Conservation (phyloP, 2,329 filamentous ascomycete species). For the Corniculantispora saksenae region DNA sequence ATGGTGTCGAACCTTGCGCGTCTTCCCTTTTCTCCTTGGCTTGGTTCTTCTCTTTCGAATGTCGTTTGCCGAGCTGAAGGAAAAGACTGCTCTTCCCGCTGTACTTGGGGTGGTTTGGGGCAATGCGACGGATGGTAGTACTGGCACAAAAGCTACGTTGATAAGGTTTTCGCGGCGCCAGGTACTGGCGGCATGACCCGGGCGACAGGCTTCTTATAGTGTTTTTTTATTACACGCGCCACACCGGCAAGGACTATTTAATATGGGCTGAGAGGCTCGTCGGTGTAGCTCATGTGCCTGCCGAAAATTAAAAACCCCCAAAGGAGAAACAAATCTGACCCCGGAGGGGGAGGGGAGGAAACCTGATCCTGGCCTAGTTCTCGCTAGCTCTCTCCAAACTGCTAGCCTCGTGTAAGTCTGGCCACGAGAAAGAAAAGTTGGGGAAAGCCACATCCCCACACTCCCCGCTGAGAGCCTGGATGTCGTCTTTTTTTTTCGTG, state of each 20-base stretch:
- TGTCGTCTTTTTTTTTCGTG: neutral
- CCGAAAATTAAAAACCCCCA: neutral
- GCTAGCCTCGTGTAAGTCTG: neutral
- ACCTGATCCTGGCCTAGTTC: neutral
- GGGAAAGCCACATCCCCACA: constrained; percentile 13
- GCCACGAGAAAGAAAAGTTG: constrained; percentile 1
- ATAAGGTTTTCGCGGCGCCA: neutral
- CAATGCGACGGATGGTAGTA: neutral
- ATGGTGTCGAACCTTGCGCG: constrained; percentile 33
- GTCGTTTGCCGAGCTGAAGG: neutral
- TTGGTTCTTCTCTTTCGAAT: too few species aligned
- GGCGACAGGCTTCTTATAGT: neutral
- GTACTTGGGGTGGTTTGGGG: neutral
- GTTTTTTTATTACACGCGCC: neutral
- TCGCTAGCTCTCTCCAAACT: neutral
- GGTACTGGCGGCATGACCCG: neutral
- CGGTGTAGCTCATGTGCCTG: neutral
- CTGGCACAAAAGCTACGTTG: neutral
- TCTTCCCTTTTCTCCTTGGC: neutral
- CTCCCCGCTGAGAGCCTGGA: neutral
- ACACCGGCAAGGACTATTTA: neutral
- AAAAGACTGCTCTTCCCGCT: neutral
- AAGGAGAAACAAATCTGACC: neutral
- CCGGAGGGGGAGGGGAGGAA: neutral
- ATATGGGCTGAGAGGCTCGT: neutral